Base-by-base conservation (phyloP, 768 basidiomycete species). In the Phlebiopsis flavidoalba region DNA sequence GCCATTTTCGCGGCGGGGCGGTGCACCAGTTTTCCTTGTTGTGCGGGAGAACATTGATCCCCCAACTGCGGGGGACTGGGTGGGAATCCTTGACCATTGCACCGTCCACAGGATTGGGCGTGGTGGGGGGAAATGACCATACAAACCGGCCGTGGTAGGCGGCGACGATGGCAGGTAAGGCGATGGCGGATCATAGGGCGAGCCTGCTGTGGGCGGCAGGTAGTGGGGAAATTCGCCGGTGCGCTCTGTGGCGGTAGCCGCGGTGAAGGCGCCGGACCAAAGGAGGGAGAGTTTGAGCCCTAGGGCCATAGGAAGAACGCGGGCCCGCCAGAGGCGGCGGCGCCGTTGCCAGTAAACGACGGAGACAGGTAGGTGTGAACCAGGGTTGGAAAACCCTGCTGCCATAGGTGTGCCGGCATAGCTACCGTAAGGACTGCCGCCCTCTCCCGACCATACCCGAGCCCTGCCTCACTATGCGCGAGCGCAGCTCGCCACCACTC, bases 381-480 rank as follows among this genome's bases (percentile, higher is more conserved):
- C 68, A 0, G 72, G 66, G 53, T 70, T 73, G 14, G 73, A 66
- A 45, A 75, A 71, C 5, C 70, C 66, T 5, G 70, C 68, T 1
- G 74, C 65, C 8, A 63, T 64, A 0, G 79, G 76, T 0, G 80
- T 76, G 48, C 65, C 69, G 26, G 71, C 69, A 58, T 77, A 75
- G 56, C 70, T 64, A 17, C 67, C 58, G 59, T 79, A 71, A 1
- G 79, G 77, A 31, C 73, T 73, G 12, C 75, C 74, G 45, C 82
- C 81, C 43, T 88, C 87, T 54, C 83, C 76, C 45, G 79, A 79
- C 85, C 86, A 88, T 3, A n/a, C 83, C 82, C 31, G 64, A 73
- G 12, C 86, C 86, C 61, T 86, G 85, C 11, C 82, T 78, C 2
- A 84, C 70, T 63, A 87, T 77, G 2, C 90, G 81, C 5, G 88